Percentiles rank a stretch among this genome's conserved stretches.
These are phyloP conservation scores for Citrullus amarus DNA, from an alignment of 306 rosid species.

Conservation along the genomic window DNA sequence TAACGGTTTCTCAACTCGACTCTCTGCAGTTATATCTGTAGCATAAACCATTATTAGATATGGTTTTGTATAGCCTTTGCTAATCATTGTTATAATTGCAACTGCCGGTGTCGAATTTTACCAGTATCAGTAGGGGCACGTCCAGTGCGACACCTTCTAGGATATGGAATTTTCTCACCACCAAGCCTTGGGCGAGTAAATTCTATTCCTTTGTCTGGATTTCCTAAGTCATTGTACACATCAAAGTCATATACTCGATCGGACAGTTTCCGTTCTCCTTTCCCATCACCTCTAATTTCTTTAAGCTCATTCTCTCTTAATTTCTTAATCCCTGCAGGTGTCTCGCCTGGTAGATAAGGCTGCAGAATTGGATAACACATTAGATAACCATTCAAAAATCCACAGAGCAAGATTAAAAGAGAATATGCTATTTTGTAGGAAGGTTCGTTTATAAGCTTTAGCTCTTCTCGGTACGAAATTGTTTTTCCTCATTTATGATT, in stretches of 20 bases:
- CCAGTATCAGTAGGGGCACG: constrained; percentile 61
- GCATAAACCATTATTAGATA: neutral
- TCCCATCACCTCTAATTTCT: constrained; percentile 58
- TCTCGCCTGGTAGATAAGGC: constrained; percentile 76
- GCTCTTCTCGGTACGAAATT: neutral
- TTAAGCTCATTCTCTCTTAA: constrained; percentile 65
- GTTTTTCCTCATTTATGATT: neutral
- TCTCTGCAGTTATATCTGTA: constrained; percentile 52
- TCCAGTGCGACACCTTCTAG: constrained; percentile 95
- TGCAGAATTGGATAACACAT: constrained; percentile 25
- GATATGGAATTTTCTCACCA: constrained; percentile 50
- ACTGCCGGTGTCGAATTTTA: constrained; percentile 3
- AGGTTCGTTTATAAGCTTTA: neutral
- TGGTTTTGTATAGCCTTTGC: neutral
- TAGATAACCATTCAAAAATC: neutral
- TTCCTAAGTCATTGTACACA: constrained; percentile 80
- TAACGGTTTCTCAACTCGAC: constrained; percentile 77
- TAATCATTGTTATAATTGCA: neutral
- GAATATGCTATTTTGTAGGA: neutral
- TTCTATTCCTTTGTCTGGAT: constrained; percentile 66
- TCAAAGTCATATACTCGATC: constrained; percentile 72
- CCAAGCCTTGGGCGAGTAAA: constrained; percentile 62
- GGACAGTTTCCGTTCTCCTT: constrained; percentile 53
- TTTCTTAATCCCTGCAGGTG: constrained; percentile 62
- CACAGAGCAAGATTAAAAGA: neutral